Conservation (phyloP, 2,329 filamentous ascomycete genomes). For the Colletotrichum orbiculare region DNA sequence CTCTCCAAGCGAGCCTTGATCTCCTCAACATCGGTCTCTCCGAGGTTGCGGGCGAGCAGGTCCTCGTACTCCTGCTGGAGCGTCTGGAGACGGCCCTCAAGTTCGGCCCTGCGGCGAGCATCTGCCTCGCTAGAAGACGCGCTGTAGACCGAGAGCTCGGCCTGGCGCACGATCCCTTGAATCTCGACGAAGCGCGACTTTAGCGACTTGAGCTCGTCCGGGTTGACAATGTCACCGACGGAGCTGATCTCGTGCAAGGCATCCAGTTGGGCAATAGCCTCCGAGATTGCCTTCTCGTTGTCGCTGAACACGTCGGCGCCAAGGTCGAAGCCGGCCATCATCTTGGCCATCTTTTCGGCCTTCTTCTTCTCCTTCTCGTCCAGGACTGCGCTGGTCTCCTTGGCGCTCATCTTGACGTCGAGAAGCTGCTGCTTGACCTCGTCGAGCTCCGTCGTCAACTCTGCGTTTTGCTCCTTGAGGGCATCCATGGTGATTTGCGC, state of each 20-base stretch:
- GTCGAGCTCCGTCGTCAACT: conserved; percentile 91
- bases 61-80: conserved; percentile 88
- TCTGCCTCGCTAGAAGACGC: conserved; percentile 71
- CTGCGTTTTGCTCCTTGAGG: conserved; percentile 93
- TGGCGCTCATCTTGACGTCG: conserved; percentile 95
- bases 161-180: conserved; percentile 91
- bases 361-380: conserved; percentile 99
- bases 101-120: conserved; percentile 76
- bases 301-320: conserved; percentile 93
- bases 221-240: conserved; percentile 80
- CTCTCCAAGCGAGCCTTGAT: conserved; percentile 83
- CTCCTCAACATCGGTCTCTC: conserved; percentile 83
- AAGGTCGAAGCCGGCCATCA: conserved; percentile 99
- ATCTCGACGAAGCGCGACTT: conserved; percentile 85
- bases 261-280: conserved; percentile 86
- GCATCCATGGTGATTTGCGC: conserved; percentile 98
- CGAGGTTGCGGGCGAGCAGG: conserved; percentile 81
- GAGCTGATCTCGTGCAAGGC: conserved; percentile 80
- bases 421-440: conserved; percentile 96
- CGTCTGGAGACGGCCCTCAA: conserved; percentile 79
- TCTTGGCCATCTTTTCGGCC: conserved; percentile 99
- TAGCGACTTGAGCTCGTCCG: conserved; percentile 83
- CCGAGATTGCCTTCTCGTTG: conserved; percentile 86
- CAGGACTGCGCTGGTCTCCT: conserved; percentile 87
- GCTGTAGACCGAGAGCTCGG: conserved; percentile 86